These are phyloP conservation scores for Oldenlandia corymbosa DNA, from an alignment of 257 asterid genomes.

Conservation along the genomic window DNA sequence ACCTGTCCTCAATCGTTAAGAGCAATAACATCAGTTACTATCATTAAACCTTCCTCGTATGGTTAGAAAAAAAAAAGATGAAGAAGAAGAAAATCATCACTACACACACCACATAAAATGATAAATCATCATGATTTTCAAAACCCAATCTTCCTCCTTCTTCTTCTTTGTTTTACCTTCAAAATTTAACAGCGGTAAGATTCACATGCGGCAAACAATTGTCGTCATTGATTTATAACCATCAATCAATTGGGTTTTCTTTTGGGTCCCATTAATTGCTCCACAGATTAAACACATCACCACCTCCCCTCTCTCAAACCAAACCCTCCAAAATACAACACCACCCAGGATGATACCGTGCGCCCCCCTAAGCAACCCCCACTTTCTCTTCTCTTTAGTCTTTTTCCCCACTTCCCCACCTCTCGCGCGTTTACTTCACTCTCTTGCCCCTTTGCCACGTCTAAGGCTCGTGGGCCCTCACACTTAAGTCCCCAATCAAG, in stretches of 20 bases:
- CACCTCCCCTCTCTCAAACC: too few relatives aligned
- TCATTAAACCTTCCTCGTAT: too few relatives aligned
- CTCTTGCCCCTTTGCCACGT: slow-evolving; percentile 9
- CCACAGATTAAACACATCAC: slow-evolving; percentile 7
- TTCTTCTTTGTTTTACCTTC: too few relatives aligned
- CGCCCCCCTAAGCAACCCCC: slow-evolving; percentile 1
- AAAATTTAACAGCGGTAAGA: too few relatives aligned
- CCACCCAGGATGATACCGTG: slow-evolving; percentile 1
- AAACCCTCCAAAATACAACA: background rate
- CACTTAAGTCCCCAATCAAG: background rate
- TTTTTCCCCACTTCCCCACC: background rate
- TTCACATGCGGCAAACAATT: slow-evolving; percentile 4
- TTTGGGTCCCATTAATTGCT: slow-evolving; percentile 2
- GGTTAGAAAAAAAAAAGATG: too few relatives aligned
- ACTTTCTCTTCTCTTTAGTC: background rate
- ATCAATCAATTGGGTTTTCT: background rate
- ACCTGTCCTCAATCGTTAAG: too few relatives aligned
- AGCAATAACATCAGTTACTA: too few relatives aligned
- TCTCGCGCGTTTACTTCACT: slow-evolving; percentile 12
- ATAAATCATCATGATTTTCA: too few relatives aligned
- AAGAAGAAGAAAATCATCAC: too few relatives aligned
- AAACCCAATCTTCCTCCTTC: too few relatives aligned
- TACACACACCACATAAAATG: too few relatives aligned
- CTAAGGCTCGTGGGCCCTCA: slow-evolving; percentile 14
- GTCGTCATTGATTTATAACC: background rate